Evolutionary conservation across 352 stramenopile species (phyloP), one percentile per base, ranked within the genome.

Genomic region (Phytophthora syringae): DNA sequence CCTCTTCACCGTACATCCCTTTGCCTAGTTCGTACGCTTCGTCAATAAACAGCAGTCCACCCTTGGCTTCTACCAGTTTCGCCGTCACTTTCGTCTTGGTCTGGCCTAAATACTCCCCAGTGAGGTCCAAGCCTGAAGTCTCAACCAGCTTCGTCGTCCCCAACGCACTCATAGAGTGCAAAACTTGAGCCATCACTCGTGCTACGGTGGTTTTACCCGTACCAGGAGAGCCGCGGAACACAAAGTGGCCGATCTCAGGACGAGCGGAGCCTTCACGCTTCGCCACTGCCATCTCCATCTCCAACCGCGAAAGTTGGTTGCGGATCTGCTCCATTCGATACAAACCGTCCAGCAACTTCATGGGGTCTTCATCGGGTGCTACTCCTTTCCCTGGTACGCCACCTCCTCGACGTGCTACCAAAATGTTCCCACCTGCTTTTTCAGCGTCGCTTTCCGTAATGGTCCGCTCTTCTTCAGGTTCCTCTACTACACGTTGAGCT

Each of bases 21-120:
- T 96, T 95, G 2, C 94, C 84, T 7, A 98, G 60, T 20, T 90
- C 94, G 66, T 98, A 98, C 1, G 92, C 87, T 65, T 98, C 95
- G 68, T 98, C 88, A 34, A 98, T 89, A 55, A 98, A 98, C 6
- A 98, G 64, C 43, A 99, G 82, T 18, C 90, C 94, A 12, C 95
- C 96, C 18, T 87, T 83, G 0, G 94, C 95, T 59, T 97, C 79
- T 2, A 93, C 87, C 5, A 98, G 67, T 27, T 98, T 86, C 15
- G 86, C 77, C 20, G 82, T 81, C 2, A 96, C 95, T 55, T 94
- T 95, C 30, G 81, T 86, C 54, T 98, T 92, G 2, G 94, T 98
- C 12, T 96, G 88, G 5, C 90, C 92, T 39, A 98, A 45, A 42
- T 93, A 97, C 42, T 94, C 84, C 60, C 93, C 93, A 0, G 96